Percentiles rank a stretch among this genome's conserved stretches.
phyloP scores from a whole-genome alignment of 768 basidiomycete species.

The Hydnum rufescens region DNA sequence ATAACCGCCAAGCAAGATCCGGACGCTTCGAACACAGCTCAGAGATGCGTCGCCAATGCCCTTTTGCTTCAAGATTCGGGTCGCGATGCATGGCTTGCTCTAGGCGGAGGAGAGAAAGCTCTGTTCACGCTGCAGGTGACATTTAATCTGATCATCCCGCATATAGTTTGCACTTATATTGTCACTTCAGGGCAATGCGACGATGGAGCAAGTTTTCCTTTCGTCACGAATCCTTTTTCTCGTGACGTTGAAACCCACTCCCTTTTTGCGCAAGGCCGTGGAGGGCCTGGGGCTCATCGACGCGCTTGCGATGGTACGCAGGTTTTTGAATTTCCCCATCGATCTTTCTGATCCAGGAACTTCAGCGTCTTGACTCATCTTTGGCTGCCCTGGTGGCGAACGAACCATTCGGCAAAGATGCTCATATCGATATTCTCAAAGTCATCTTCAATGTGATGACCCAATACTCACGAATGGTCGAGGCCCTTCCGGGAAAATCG shows the following conservation, averaged over 20 bases:
- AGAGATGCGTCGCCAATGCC: conserved; percentile 13
- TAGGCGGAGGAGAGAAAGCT: conserved; percentile 8
- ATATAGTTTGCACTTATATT: background rate
- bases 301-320: conserved; percentile 14
- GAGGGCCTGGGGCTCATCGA: conserved; percentile 14
- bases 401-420: conserved; percentile 40
- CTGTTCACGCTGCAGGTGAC: conserved; percentile 9
- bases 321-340: background rate
- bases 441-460: conserved; percentile 61
- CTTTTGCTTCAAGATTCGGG: conserved; percentile 11
- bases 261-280: conserved; percentile 15
- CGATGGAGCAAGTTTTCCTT: conserved; percentile 10
- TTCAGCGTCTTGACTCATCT: conserved; percentile 12
- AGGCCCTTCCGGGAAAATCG: conserved; percentile 8
- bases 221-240: conserved; percentile 13
- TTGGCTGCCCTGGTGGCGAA: conserved; percentile 19
- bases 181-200: background rate
- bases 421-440: conserved; percentile 69
- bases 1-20: too few species aligned
- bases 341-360: conserved; percentile 10
- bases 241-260: conserved; percentile 9
- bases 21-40: conserved; percentile 10
- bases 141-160: too few species aligned
- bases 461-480: conserved; percentile 42
- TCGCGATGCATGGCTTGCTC: conserved; percentile 7